phyloP scores from a whole-genome alignment of 768 basidiomycete species.

The Melanogaster broomeanus region DNA sequence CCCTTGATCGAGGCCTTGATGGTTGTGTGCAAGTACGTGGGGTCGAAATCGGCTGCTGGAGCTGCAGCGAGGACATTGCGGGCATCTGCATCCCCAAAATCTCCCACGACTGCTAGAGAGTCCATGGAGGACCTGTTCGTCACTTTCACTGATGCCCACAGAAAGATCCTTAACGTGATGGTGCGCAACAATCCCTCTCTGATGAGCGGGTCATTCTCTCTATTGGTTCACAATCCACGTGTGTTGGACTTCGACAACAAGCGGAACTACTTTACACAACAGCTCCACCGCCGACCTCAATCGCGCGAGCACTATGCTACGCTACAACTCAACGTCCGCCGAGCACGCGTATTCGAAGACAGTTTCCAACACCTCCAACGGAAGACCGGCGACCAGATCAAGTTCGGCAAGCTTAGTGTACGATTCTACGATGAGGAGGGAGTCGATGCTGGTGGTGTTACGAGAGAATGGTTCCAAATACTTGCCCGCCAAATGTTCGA shows the following conservation, averaged over 20 bases:
- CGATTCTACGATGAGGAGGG: slow-evolving; percentile 98
- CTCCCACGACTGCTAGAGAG: slow-evolving; percentile 68
- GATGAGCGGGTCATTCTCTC: slow-evolving; percentile 97
- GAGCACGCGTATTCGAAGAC: slow-evolving; percentile 94
- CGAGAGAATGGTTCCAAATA: slow-evolving; percentile 98
- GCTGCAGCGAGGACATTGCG: slow-evolving; percentile 53
- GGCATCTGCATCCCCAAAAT: slow-evolving; percentile 67
- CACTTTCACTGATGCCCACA: slow-evolving; percentile 88
- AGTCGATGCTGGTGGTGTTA: slow-evolving; percentile 97
- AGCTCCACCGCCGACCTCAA: slow-evolving; percentile 82
- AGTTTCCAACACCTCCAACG: slow-evolving; percentile 92
- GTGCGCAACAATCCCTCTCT: slow-evolving; percentile 97
- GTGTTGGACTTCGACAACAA: slow-evolving; percentile 99
- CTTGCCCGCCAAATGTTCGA: slow-evolving; percentile 99
- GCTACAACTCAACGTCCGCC: slow-evolving; percentile 85
- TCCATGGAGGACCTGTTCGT: slow-evolving; percentile 92
- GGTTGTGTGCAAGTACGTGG: slow-evolving; percentile 97
- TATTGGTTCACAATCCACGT: slow-evolving; percentile 92
- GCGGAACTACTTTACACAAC: slow-evolving; percentile 92
- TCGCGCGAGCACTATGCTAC: slow-evolving; percentile 80
- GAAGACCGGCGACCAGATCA: slow-evolving; percentile 93
- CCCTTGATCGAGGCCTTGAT: slow-evolving; percentile 96
- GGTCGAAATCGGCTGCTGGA: slow-evolving; percentile 55
- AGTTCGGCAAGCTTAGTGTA: slow-evolving; percentile 95
- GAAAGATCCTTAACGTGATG: slow-evolving; percentile 94